These are phyloP conservation scores for Cytospora paraplurivora DNA, from an alignment of 2,329 filamentous ascomycete species.

Conservation along the genomic window DNA sequence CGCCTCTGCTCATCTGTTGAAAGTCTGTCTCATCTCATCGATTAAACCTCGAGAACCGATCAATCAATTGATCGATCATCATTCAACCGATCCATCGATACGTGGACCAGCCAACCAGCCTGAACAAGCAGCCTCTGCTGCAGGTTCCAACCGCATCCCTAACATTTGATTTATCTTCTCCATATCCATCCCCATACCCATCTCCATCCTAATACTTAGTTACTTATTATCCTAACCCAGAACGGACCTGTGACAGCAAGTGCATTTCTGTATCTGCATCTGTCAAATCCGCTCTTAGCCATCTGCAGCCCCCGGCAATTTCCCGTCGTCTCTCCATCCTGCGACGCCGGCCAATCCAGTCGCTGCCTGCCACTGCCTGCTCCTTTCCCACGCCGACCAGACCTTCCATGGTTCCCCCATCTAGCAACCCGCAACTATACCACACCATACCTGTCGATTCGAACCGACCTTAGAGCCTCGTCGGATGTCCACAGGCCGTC, in stretches of 20 bases:
- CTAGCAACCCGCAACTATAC: background rate
- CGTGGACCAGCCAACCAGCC: too few relatives aligned
- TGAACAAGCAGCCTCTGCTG: too few relatives aligned
- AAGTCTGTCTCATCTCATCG: too few relatives aligned
- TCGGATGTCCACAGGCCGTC: background rate
- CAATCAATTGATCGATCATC: too few relatives aligned
- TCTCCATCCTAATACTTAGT: too few relatives aligned
- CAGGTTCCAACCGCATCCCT: too few relatives aligned
- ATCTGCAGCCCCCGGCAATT: constrained; percentile 19
- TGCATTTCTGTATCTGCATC: constrained; percentile 9
- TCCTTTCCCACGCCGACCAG: constrained; percentile 16
- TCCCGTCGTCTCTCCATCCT: constrained; percentile 13
- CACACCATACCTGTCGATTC: constrained; percentile 1
- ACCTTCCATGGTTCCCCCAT: background rate
- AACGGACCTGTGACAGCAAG: background rate
- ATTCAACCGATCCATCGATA: too few relatives aligned
- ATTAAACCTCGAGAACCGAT: too few relatives aligned
- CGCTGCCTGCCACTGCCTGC: constrained; percentile 15
- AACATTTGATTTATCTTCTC: too few relatives aligned
- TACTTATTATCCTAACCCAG: background rate
- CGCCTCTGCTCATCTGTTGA: too few relatives aligned
- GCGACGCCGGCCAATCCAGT: constrained; percentile 4
- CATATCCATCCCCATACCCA: too few relatives aligned
- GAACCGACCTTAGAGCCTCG: background rate
- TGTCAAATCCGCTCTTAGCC: constrained; percentile 13